Percentiles rank a stretch among this genome's conserved stretches.
Conservation (phyloP, 371 early-diverging fungal genomes). For the Chytridium lagenaria region DNA sequence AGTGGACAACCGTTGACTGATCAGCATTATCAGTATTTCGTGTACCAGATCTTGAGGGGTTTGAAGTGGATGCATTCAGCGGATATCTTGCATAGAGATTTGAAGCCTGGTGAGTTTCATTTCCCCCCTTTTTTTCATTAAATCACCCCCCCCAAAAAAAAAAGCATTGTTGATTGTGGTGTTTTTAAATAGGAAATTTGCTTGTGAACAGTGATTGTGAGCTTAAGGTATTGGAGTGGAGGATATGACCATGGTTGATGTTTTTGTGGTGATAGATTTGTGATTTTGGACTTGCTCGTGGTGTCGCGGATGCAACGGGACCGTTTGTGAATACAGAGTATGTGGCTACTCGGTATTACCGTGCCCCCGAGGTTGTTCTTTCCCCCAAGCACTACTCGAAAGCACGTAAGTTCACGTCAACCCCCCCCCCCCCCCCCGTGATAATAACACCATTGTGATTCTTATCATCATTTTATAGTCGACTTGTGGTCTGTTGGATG, state of each 20-base stretch:
- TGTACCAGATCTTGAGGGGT: constrained; percentile 69
- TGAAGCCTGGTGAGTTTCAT: constrained; percentile 64
- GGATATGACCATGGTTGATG: too few species aligned
- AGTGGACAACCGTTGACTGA: constrained; percentile 52
- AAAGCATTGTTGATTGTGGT: constrained; percentile 10
- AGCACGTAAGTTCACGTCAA: constrained; percentile 63
- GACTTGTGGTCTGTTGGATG: constrained; percentile 99
- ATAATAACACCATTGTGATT: constrained; percentile 12
- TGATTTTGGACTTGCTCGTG: constrained; percentile 96
- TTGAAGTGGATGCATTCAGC: constrained; percentile 69
- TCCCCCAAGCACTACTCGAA: constrained; percentile 94
- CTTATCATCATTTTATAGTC: constrained; percentile 56
- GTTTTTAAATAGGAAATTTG: constrained; percentile 49
- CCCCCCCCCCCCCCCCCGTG: background rate
- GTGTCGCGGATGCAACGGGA: constrained; percentile 75
- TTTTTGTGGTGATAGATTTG: too few species aligned
- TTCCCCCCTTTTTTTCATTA: background rate
- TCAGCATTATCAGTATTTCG: constrained; percentile 63
- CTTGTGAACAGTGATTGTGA: constrained; percentile 62
- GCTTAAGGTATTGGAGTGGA: constrained; percentile 47
- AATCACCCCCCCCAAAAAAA: too few species aligned
- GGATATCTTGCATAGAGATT: constrained; percentile 70
- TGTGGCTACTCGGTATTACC: constrained; percentile 98
- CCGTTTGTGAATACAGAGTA: constrained; percentile 79
- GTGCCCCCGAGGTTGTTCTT: constrained; percentile 98